Percentiles rank a stretch among this genome's conserved stretches.
Evolutionary conservation across 176 grass and related monocot species (phyloP).

Genomic region (Thalia dealbata): DNA sequence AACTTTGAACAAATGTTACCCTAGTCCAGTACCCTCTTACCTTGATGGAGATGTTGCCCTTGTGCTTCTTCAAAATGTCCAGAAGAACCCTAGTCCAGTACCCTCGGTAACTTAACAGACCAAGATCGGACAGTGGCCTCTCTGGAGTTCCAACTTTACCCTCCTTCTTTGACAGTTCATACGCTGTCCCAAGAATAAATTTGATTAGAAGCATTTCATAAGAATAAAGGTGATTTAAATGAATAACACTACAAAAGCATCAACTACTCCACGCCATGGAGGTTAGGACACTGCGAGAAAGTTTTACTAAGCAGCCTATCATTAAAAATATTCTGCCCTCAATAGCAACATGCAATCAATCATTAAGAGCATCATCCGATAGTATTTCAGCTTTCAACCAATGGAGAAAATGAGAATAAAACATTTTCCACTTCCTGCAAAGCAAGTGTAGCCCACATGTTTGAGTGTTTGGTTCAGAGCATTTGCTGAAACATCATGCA

Average conservation of each 20-base stretch:
- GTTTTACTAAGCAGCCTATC: not conserved
- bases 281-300: not conserved
- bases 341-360: not conserved
- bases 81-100: slow-evolving; percentile 98
- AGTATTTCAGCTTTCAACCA: not conserved
- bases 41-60: slow-evolving; percentile 99
- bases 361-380: not conserved
- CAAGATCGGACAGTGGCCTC: slow-evolving; percentile 93
- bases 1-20: too few relatives aligned
- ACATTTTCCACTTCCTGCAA: not conserved
- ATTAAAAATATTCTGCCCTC: not conserved
- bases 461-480: too few relatives aligned
- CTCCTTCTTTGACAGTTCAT: slow-evolving; percentile 99
- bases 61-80: slow-evolving; percentile 94
- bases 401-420: not conserved
- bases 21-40: too few relatives aligned
- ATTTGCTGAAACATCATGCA: not conserved
- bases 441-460: too few relatives aligned
- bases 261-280: too few relatives aligned
- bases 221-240: not conserved
- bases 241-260: not conserved
- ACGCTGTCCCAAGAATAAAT: slow-evolving; percentile 34
- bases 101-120: slow-evolving; percentile 74
- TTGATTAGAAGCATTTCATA: not conserved
- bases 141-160: slow-evolving; percentile 96